phyloP scores from a whole-genome alignment of 805 yeast species.

The Debaryomyces tyrocola region DNA sequence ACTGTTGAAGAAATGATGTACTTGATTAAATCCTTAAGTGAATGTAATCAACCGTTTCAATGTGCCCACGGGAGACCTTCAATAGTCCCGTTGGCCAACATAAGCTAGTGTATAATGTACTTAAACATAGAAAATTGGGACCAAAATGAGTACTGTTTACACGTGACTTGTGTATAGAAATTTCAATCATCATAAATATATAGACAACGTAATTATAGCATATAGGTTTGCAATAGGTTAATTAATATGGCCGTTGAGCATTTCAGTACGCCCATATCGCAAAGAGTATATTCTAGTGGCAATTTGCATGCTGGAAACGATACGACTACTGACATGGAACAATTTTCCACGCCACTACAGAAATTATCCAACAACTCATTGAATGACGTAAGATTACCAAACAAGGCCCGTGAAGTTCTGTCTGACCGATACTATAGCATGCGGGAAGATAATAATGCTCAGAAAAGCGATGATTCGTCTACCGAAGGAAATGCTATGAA shows the following conservation, averaged over 20 bases:
- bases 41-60: constrained; percentile 63
- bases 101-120: constrained; percentile 3
- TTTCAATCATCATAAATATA: background rate
- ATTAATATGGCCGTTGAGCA: background rate
- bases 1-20: constrained; percentile 40
- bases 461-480: too few species aligned
- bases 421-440: too few species aligned
- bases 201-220: background rate
- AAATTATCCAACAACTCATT: constrained; percentile 10
- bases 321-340: constrained; percentile 1
- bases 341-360: constrained; percentile 10
- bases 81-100: constrained; percentile 50
- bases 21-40: constrained; percentile 41
- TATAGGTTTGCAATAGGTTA: background rate
- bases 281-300: background rate
- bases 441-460: too few species aligned
- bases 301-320: background rate
- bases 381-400: constrained; percentile 1
- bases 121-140: constrained; percentile 35
- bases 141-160: constrained; percentile 75
- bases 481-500: too few species aligned
- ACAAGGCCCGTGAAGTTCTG: too few species aligned
- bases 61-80: constrained; percentile 91
- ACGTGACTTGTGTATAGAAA: background rate
- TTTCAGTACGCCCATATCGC: constrained; percentile 1